Percentiles rank a stretch among this genome's conserved stretches.
These are phyloP conservation scores for Galerina marginata DNA, from an alignment of 768 basidiomycete genomes.

Conservation along the genomic window DNA sequence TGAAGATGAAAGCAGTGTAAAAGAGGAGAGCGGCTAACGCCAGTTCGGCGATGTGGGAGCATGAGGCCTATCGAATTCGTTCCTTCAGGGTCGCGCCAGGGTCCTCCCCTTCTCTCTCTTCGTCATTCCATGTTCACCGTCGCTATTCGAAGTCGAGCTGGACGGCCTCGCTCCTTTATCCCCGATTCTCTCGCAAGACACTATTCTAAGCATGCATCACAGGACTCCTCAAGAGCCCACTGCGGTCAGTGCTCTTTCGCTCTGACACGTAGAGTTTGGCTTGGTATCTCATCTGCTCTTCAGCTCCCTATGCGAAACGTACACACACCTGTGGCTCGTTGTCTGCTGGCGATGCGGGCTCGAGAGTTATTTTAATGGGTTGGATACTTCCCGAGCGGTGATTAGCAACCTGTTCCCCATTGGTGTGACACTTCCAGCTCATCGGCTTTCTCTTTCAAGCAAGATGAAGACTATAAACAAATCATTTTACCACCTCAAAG, in stretches of 20 bases:
- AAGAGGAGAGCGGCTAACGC: conserved; percentile 26
- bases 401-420: conserved; percentile 41
- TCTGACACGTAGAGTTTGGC: conserved; percentile 4
- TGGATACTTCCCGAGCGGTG: conserved; percentile 87
- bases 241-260: conserved; percentile 40
- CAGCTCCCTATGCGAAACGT: conserved; percentile 62
- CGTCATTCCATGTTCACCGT: conserved; percentile 17
- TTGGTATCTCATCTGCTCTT: conserved; percentile 19
- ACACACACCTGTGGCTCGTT: conserved; percentile 74
- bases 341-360: conserved; percentile 53
- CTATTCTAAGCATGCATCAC: conserved; percentile 12
- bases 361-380: conserved; percentile 73
- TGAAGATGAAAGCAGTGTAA: conserved; percentile 30
- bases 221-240: conserved; percentile 25
- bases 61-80: conserved; percentile 12
- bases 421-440: conserved; percentile 36
- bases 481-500: conserved; percentile 88
- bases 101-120: conserved; percentile 21
- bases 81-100: conserved; percentile 14
- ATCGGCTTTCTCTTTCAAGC: conserved; percentile 50
- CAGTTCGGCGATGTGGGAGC: conserved; percentile 20
- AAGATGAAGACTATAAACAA: conserved; percentile 62
- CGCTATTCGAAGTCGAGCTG: neutral
- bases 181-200: conserved; percentile 25
- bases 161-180: conserved; percentile 6